Evolutionary conservation across 2,329 filamentous ascomycete genomes (phyloP), one percentile per base, ranked within the genome.

Genomic region (Colletotrichum viniferum): DNA sequence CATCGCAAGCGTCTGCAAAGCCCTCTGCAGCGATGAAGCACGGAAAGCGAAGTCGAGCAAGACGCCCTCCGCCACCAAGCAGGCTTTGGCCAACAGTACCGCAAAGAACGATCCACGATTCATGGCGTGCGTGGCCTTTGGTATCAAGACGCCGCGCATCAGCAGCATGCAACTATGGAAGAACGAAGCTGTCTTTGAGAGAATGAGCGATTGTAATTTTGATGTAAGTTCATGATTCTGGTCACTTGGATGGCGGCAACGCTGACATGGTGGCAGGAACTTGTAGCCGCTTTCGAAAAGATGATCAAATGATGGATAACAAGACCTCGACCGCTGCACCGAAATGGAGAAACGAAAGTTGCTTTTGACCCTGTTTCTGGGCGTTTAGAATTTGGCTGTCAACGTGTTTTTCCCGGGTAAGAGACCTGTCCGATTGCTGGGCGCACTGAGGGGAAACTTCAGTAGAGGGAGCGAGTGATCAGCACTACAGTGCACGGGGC

Each of bases 101-200:
- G 86, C 88, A 1, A 84, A 89, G 3, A 89, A 93, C 62, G 91
- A 93, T 79, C 85, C 91, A 3, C 82, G 91, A 14, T 89, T 92
- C 77, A 82, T 93, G 32, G 90, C 92, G 0, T 86, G 89, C 24
- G 82, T 93, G 5, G 91, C 91, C 0, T 93, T 92, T 79, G 92
- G 92, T 0, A 92, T 93, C 79, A 85, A 84, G 60, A 93, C 90
- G 77, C 92, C 91, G 0, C 82, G 90, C 2, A 85, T 91, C 1
- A 85, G 82, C 7, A 81, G 83, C 48, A 79, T 91, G 68, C 90
- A 87, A 79, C 77, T 92, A 36, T 83, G 86, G 14, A 88, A 83
- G 66, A 80, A 80, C 9, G 61, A 62, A 7, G 12, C 62, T 7
- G 69, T 72, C 9, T 75, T 75, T 18, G 73, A 68, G n/a, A 61